Evolutionary conservation across 257 asterid genomes (phyloP).

Genomic region (Rauvolfia tetraphylla): DNA sequence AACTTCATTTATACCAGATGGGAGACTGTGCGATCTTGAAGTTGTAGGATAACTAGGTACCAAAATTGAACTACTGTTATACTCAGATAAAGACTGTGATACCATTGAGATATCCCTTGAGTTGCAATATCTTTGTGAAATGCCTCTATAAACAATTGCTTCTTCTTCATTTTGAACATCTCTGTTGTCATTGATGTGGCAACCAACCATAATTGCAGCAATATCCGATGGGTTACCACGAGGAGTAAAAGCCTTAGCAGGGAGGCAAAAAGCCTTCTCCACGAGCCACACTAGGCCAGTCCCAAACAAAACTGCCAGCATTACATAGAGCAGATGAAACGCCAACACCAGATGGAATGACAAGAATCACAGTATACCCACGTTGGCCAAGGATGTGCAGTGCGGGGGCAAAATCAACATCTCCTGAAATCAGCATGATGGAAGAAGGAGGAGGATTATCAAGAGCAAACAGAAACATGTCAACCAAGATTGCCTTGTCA

Average conservation of each 20-base stretch:
- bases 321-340: conserved; percentile 84
- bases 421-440: conserved; percentile 91
- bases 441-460: conserved; percentile 91
- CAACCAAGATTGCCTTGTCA: conserved; percentile 89
- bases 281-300: conserved; percentile 85
- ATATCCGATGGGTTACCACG: conserved; percentile 34
- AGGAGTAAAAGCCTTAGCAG: conserved; percentile 40
- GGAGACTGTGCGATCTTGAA: conserved; percentile 41
- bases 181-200: conserved; percentile 34
- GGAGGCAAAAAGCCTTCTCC: conserved; percentile 80
- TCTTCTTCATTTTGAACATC: conserved; percentile 69
- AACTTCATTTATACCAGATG: conserved; percentile 40
- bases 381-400: conserved; percentile 95
- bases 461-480: conserved; percentile 94
- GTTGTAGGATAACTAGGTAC: conserved; percentile 34
- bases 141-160: conserved; percentile 66
- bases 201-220: conserved; percentile 35
- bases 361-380: conserved; percentile 81
- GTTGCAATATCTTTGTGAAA: conserved; percentile 33
- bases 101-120: conserved; percentile 42
- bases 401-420: conserved; percentile 92
- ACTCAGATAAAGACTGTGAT: conserved; percentile 53
- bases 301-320: conserved; percentile 92
- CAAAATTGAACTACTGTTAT: conserved; percentile 29
- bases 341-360: conserved; percentile 59